These are phyloP conservation scores for Candida quercuum DNA, from an alignment of 805 yeast species.

Conservation along the genomic window DNA sequence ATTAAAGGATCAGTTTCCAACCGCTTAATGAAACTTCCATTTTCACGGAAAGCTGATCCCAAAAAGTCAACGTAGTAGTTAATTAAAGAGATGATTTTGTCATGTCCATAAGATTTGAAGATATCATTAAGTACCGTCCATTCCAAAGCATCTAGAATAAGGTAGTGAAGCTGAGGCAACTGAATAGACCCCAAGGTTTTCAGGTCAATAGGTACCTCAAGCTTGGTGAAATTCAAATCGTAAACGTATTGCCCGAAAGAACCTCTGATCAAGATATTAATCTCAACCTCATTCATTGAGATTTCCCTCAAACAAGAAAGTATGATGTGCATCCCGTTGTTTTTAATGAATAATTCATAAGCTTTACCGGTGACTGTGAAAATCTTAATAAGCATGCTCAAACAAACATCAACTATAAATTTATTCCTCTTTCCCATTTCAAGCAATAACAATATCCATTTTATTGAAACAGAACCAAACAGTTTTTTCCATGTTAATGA, in stretches of 20 bases:
- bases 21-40: constrained; percentile 21
- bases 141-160: constrained; percentile 30
- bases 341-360: constrained; percentile 43
- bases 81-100: constrained; percentile 25
- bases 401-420: constrained; percentile 22
- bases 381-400: constrained; percentile 45
- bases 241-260: constrained; percentile 38
- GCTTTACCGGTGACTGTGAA: constrained; percentile 43
- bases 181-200: constrained; percentile 12
- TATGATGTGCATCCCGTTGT: constrained; percentile 46
- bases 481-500: constrained; percentile 39
- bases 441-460: constrained; percentile 58
- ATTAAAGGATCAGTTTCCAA: constrained; percentile 25
- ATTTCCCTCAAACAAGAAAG: constrained; percentile 41
- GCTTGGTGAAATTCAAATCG: constrained; percentile 16
- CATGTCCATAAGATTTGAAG: constrained; percentile 30
- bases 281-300: constrained; percentile 27
- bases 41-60: constrained; percentile 23
- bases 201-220: constrained; percentile 5
- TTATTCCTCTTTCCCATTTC: constrained; percentile 31
- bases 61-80: constrained; percentile 21
- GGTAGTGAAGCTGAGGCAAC: constrained; percentile 40
- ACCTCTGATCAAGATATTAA: constrained; percentile 37
- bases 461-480: constrained; percentile 53
- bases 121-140: constrained; percentile 32